Evolutionary conservation across 2,329 filamentous ascomycete genomes (phyloP), one percentile per base, ranked within the genome.

Genomic region (Ascochyta pisi): DNA sequence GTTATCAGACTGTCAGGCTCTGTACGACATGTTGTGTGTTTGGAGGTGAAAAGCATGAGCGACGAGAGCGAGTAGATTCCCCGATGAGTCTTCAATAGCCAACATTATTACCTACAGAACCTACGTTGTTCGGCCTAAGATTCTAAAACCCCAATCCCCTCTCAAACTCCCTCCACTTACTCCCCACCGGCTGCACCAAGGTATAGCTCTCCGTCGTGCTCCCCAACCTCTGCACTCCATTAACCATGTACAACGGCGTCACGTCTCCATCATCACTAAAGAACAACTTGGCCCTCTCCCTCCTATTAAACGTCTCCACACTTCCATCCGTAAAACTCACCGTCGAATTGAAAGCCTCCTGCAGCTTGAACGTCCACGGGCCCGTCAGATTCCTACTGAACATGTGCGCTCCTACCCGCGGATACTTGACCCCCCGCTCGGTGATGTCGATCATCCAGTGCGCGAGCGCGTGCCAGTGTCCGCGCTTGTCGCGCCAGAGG

Each of bases 271-370:
- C 80, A 1, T 75, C 67, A 52, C 79, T 81, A 16, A 83, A 82
- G 47, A 78, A 81, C 5, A 83, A 43, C 70, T 82, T 81, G 0
- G 81, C 79, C 2, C 81, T 67, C 59, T 83, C 81, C 12, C 81
- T 65, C 2, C 81, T 71, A 46, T 78, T 78, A 33, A 77, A 80
- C 4, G 74, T 68, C 39, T 73, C 69, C 23, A 57, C 65, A 0
- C 68, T 68, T 0, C 81, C 80, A 58, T 83, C 81, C 0, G 74
- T 76, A 46, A 78, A 80, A 1, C 8, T 22, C 7, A 68, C 64
- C 3, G 56, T 62, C 27, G 64, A 73, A 48, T 69, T 75, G 22
- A 70, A 70, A 24, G 68, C 62, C 26, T 69, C 68, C 3, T 68
- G 52, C 19, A 62, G 46, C 35, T 73, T 71, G 47, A 73, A 76